Evolutionary conservation across 2,329 filamentous ascomycete genomes (phyloP).

Genomic region (Cercospora sesami): DNA sequence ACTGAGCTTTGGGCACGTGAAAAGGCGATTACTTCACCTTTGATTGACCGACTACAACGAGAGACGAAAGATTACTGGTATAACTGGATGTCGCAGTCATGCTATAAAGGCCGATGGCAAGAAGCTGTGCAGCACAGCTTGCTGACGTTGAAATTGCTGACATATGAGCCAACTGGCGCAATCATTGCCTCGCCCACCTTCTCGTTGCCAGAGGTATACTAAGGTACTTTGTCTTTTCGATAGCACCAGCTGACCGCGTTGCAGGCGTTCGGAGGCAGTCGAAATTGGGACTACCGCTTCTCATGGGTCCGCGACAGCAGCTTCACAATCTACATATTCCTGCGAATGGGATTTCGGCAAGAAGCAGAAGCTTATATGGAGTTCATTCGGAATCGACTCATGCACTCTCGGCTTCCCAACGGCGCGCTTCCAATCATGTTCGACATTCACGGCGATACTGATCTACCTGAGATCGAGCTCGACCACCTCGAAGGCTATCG

Average conservation of each 20-base stretch:
- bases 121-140: neutral
- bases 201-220: neutral
- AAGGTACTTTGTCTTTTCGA: neutral
- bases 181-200: neutral
- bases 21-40: neutral
- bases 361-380: neutral
- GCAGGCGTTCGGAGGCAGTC: neutral
- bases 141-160: neutral
- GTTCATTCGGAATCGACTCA: neutral
- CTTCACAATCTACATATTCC: neutral
- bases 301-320: neutral
- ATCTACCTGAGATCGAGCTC: neutral
- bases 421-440: neutral
- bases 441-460: neutral
- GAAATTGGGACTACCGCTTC: neutral
- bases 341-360: neutral
- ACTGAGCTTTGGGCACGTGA: neutral
- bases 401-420: neutral
- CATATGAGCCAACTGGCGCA: neutral
- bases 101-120: neutral
- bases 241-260: neutral
- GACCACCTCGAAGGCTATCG: neutral
- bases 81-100: neutral
- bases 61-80: neutral
- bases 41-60: neutral